Percentiles rank a stretch among this genome's conserved stretches.
phyloP scores from a whole-genome alignment of 1,284 basidiomycete genomes.

The Cronartium ribicola region DNA sequence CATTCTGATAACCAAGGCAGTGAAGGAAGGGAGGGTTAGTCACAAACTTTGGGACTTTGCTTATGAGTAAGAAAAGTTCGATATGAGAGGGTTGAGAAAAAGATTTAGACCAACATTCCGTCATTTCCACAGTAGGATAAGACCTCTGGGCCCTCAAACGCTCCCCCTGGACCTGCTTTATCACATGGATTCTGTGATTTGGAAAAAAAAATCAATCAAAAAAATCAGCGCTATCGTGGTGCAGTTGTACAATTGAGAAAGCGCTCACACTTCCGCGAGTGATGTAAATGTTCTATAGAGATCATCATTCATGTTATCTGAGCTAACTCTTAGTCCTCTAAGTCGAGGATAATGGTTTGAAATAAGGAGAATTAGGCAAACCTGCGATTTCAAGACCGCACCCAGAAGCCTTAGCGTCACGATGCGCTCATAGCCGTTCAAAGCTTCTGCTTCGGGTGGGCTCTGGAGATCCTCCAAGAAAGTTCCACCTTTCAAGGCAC shows the following conservation, averaged over 20 bases:
- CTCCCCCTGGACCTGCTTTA: constrained; percentile 24
- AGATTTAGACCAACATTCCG: constrained; percentile 22
- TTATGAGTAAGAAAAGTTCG: background rate
- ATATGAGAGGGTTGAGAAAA: background rate
- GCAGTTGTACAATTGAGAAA: background rate
- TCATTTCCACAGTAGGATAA: constrained; percentile 33
- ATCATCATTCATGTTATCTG: background rate
- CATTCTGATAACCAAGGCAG: constrained; percentile 13
- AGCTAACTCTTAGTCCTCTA: background rate
- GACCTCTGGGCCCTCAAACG: constrained; percentile 21
- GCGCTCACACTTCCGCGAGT: constrained; percentile 35
- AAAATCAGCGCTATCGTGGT: constrained; percentile 3
- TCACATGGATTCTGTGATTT: constrained; percentile 22
- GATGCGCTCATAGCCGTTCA: constrained; percentile 10
- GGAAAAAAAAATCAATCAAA: background rate
- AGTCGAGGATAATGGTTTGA: background rate
- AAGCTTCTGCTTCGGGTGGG: background rate
- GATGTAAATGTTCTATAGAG: constrained; percentile 24
- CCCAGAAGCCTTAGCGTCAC: constrained; percentile 28
- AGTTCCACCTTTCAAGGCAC: constrained; percentile 24
- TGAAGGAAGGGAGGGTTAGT: too few relatives aligned
- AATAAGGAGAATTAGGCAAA: constrained; percentile 1
- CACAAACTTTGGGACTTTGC: too few relatives aligned
- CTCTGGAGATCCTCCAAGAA: constrained; percentile 8
- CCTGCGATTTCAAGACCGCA: constrained; percentile 28